These are phyloP conservation scores for Cyclospora cayetanensis DNA, from an alignment of 169 alveolate species.

Conservation along the genomic window DNA sequence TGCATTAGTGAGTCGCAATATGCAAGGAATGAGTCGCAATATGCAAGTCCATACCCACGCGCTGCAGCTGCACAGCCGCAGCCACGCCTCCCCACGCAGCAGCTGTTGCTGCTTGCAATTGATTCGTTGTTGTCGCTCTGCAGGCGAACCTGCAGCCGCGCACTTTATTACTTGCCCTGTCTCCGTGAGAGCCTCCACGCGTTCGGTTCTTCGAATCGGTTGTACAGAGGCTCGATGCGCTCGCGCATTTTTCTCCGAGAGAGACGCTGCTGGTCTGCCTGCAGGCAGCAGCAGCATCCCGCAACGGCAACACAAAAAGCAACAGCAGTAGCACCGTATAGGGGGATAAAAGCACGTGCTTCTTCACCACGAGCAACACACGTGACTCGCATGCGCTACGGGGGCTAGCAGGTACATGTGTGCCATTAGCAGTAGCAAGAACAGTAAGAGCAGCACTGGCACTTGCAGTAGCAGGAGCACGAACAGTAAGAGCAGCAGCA, in stretches of 20 bases:
- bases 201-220: conserved; percentile 96
- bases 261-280: conserved; percentile 89
- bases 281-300: neutral
- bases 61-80: neutral
- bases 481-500: no score
- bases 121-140: neutral
- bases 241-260: conserved; percentile 93
- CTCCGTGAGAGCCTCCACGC: conserved; percentile 98
- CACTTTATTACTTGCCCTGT: conserved; percentile 85
- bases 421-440: neutral
- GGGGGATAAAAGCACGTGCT: no score
- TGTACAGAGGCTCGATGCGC: conserved; percentile 95
- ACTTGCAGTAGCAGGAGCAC: no score
- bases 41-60: neutral
- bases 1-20: no score
- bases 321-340: no score
- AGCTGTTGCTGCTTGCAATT: neutral
- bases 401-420: no score
- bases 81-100: conserved; percentile 9
- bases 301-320: neutral
- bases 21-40: neutral
- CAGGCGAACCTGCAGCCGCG: neutral
- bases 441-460: neutral
- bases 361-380: no score
- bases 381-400: no score